These are phyloP conservation scores for Fusarium sp. DNA, from an alignment of 2,329 filamentous ascomycete genomes.

Conservation along the genomic window DNA sequence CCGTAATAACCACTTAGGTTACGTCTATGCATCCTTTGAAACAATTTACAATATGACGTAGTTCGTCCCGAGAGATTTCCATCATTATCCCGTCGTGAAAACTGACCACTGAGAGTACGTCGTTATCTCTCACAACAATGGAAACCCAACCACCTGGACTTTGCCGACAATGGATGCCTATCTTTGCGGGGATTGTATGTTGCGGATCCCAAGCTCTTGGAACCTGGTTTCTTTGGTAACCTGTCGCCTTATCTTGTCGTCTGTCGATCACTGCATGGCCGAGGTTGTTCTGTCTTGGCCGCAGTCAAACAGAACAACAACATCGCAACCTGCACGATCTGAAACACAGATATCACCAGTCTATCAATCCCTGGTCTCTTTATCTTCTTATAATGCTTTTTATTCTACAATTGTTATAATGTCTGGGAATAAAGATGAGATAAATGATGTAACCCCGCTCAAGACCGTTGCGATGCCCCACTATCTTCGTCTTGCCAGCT, in stretches of 20 bases:
- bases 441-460: slow-evolving; percentile 7
- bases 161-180: not conserved
- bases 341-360: not conserved
- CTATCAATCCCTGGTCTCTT: too few species aligned
- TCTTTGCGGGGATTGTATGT: not conserved
- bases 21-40: too few species aligned
- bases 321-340: fast-evolving
- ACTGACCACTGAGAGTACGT: not conserved
- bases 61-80: not conserved
- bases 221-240: not conserved
- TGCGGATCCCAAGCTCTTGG: not conserved
- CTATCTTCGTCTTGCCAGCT: slow-evolving; percentile 17
- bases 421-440: too few species aligned
- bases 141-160: not conserved
- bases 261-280: slow-evolving; percentile 10
- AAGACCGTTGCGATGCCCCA: slow-evolving; percentile 20
- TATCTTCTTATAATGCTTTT: too few species aligned
- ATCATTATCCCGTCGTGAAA: not conserved
- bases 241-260: slow-evolving; percentile 14
- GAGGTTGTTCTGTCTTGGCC: not conserved
- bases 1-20: too few species aligned
- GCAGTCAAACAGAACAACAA: fast-evolving
- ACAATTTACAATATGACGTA: too few species aligned
- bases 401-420: too few species aligned
- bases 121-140: fast-evolving